Evolutionary conservation across 768 basidiomycete genomes (phyloP).

Genomic region (Collybia sp.): DNA sequence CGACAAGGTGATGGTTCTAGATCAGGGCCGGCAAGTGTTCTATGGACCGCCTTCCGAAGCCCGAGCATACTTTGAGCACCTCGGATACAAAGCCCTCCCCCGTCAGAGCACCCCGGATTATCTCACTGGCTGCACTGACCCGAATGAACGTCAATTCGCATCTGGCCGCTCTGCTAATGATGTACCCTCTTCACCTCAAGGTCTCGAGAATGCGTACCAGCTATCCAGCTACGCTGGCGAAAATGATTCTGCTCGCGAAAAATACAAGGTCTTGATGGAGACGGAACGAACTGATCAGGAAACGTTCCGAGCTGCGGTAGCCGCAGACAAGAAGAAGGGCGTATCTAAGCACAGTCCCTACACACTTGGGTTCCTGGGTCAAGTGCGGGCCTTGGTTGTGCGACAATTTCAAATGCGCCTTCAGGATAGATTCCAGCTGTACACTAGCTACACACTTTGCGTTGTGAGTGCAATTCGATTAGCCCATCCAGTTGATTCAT

Average conservation of each 20-base stretch:
- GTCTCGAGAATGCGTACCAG: constrained; percentile 60
- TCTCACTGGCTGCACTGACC: constrained; percentile 78
- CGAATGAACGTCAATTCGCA: constrained; percentile 79
- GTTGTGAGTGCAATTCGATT: constrained; percentile 35
- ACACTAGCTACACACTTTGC: constrained; percentile 62
- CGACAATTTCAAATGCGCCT: constrained; percentile 71
- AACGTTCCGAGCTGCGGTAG: constrained; percentile 72
- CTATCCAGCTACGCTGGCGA: constrained; percentile 39
- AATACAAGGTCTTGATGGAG: constrained; percentile 54
- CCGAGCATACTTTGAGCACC: constrained; percentile 68
- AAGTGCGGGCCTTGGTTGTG: constrained; percentile 63
- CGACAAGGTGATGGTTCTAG: constrained; percentile 84
- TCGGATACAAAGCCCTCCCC: constrained; percentile 72
- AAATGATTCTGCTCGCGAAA: constrained; percentile 40
- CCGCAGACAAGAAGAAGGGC: constrained; percentile 72
- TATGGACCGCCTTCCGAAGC: constrained; percentile 74
- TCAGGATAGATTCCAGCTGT: constrained; percentile 76
- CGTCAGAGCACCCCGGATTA: constrained; percentile 87
- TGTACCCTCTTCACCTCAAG: constrained; percentile 64
- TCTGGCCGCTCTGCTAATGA: constrained; percentile 51
- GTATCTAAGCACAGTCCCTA: constrained; percentile 80
- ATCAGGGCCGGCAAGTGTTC: constrained; percentile 78
- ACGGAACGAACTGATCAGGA: constrained; percentile 66
- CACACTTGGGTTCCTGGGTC: constrained; percentile 72
- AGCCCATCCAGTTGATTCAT: constrained; percentile 1